A percentile compares a stretch with the other conserved stretches of the same genome.
These are phyloP conservation scores for Lentinus brumalis DNA, from an alignment of 768 basidiomycete species.

Conservation along the genomic window DNA sequence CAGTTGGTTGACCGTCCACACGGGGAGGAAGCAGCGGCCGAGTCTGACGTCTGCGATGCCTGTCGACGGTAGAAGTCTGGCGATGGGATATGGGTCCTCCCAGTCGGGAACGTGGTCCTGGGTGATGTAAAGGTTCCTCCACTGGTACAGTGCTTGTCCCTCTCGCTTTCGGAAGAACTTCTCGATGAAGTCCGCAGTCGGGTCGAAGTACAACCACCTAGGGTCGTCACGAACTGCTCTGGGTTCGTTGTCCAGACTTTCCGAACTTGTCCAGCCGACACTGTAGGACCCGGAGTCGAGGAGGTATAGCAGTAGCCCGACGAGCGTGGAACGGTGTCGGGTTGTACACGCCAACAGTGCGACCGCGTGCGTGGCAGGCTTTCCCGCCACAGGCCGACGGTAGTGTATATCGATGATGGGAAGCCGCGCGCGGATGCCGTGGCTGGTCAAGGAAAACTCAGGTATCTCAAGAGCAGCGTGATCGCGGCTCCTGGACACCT, in stretches of 20 bases:
- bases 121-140: not conserved
- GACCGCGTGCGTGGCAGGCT: not conserved
- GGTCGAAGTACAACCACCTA: not conserved
- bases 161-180: not conserved
- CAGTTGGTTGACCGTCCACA: not conserved
- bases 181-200: not conserved
- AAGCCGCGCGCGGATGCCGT: conserved; percentile 3
- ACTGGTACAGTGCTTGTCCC: not conserved
- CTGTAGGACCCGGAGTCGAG: not conserved
- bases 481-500: no score
- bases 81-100: not conserved
- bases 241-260: not conserved
- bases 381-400: not conserved
- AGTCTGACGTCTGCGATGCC: not conserved
- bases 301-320: not conserved
- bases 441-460: conserved; percentile 6
- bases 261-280: not conserved
- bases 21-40: not conserved
- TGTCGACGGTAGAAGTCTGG: not conserved
- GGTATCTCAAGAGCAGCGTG: not conserved
- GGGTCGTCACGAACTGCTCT: not conserved
- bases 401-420: not conserved
- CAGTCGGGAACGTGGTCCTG: not conserved
- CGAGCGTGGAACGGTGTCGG: not conserved
- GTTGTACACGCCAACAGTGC: conserved; percentile 2